Evolutionary conservation across 768 basidiomycete genomes (phyloP).

Genomic region (Mycena rebaudengoi): DNA sequence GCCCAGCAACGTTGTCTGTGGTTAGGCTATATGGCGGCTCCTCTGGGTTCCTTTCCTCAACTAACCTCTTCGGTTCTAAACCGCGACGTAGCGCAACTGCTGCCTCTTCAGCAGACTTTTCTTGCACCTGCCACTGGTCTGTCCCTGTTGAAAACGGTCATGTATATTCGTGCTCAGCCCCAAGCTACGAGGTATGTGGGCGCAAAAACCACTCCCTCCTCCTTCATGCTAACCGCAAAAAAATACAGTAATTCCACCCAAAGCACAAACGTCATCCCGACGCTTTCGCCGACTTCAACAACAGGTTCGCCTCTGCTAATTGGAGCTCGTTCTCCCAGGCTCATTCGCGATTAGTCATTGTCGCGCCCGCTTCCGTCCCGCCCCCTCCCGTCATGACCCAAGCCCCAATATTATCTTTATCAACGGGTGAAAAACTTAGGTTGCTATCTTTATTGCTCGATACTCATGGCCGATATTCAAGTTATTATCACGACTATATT

Average conservation of each 20-base stretch:
- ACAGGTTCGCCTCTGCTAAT: background rate
- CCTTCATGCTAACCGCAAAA: background rate
- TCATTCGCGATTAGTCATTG: constrained; percentile 6
- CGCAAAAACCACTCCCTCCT: background rate
- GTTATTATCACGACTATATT: constrained; percentile 20
- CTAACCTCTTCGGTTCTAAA: constrained; percentile 26
- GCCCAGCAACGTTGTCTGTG: constrained; percentile 15
- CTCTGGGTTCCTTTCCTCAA: constrained; percentile 17
- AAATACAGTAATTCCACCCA: constrained; percentile 7
- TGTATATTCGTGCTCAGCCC: constrained; percentile 15
- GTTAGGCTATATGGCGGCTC: constrained; percentile 25
- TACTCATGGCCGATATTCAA: constrained; percentile 7
- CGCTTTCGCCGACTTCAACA: constrained; percentile 8
- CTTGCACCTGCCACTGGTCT: constrained; percentile 9
- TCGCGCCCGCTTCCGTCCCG: constrained; percentile 14
- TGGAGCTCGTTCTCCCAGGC: background rate
- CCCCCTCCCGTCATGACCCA: constrained; percentile 1
- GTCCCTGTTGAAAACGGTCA: constrained; percentile 6
- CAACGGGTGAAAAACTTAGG: constrained; percentile 16
- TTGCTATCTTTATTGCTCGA: constrained; percentile 5
- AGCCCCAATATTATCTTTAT: constrained; percentile 1
- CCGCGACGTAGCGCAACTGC: constrained; percentile 12
- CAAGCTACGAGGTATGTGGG: constrained; percentile 18
- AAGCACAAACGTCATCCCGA: background rate
- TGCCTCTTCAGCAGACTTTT: constrained; percentile 20